Evolutionary conservation across 345 rosid species (phyloP).

Genomic region (Brassica rapa): DNA sequence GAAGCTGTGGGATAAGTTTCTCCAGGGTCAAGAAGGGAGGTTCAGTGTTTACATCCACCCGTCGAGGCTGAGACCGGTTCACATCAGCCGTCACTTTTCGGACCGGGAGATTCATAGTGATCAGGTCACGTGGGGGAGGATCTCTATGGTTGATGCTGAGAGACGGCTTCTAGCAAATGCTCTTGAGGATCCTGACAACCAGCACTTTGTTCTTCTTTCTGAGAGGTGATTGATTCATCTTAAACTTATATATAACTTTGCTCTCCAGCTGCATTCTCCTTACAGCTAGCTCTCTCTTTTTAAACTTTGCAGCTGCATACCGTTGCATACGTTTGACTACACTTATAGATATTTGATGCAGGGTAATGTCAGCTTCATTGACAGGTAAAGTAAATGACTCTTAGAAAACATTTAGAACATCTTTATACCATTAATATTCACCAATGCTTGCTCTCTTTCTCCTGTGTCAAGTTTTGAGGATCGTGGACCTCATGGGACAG

Average conservation of each 20-base stretch:
- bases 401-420: background rate
- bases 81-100: slow-evolving; percentile 69
- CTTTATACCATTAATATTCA: background rate
- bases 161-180: slow-evolving; percentile 84
- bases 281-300: slow-evolving; percentile 2
- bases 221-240: slow-evolving; percentile 60
- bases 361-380: slow-evolving; percentile 84
- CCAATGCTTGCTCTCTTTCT: slow-evolving; percentile 1
- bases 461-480: slow-evolving; percentile 71
- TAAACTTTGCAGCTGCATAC: slow-evolving; percentile 74
- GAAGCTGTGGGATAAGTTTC: slow-evolving; percentile 93
- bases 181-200: slow-evolving; percentile 85
- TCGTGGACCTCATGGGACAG: slow-evolving; percentile 97
- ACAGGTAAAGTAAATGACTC: slow-evolving; percentile 57
- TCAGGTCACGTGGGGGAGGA: slow-evolving; percentile 93
- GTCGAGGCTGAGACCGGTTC: slow-evolving; percentile 70
- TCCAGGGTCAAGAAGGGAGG: slow-evolving; percentile 80
- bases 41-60: slow-evolving; percentile 83
- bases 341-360: slow-evolving; percentile 81
- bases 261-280: background rate
- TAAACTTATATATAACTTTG: background rate
- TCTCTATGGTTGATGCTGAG: slow-evolving; percentile 99
- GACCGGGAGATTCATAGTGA: slow-evolving; percentile 74
- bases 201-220: slow-evolving; percentile 94
- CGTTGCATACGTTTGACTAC: slow-evolving; percentile 84